Conservation (phyloP, 73 alveolate species). For the Urostyla sp. region DNA sequence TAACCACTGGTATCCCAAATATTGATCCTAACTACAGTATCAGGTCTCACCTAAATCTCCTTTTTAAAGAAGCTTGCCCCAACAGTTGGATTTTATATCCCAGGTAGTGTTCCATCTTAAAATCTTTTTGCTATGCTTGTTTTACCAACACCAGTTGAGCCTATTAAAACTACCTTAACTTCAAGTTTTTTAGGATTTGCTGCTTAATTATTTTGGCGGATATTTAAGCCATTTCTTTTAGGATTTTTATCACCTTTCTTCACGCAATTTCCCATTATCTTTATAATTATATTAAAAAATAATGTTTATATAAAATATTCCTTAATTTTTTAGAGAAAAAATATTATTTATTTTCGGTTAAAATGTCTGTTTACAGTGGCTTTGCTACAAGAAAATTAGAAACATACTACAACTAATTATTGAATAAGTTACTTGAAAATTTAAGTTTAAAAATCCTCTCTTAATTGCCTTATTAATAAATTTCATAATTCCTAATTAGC, state of each 20-base stretch:
- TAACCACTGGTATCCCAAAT: slow-evolving; percentile 82
- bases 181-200: too few relatives aligned
- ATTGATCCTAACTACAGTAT: slow-evolving; percentile 45
- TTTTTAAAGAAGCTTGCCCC: slow-evolving; percentile 79
- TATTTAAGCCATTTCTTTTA: too few relatives aligned
- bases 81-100: slow-evolving; percentile 63
- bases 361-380: slow-evolving; percentile 77
- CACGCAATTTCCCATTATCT: too few relatives aligned
- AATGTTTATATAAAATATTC: too few relatives aligned
- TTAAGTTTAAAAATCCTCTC: slow-evolving; percentile 23
- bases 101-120: slow-evolving; percentile 55
- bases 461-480: slow-evolving; percentile 20
- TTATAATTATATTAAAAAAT: too few relatives aligned
- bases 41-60: slow-evolving; percentile 56
- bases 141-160: slow-evolving; percentile 76
- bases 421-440: slow-evolving; percentile 10
- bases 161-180: slow-evolving; percentile 74
- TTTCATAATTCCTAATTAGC: slow-evolving; percentile 2
- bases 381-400: slow-evolving; percentile 74
- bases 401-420: slow-evolving; percentile 57
- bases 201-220: too few relatives aligned
- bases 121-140: slow-evolving; percentile 72
- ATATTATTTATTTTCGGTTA: too few relatives aligned
- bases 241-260: too few relatives aligned
- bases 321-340: too few relatives aligned